Conservation (phyloP, 2,329 filamentous ascomycete species). For the Dactylellina haptotyla region DNA sequence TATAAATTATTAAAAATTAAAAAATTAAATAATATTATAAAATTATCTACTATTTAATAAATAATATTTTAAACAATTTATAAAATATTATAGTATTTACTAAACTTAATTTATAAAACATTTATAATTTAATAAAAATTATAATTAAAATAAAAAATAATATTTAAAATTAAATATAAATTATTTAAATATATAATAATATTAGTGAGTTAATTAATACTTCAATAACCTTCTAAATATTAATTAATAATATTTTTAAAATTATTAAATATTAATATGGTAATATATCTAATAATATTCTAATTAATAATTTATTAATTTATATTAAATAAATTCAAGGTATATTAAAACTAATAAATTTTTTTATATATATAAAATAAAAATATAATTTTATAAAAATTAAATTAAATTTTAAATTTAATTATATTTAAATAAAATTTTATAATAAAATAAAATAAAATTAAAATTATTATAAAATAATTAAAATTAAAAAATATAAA, state of each 20-base stretch:
- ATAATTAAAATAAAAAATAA: slow-evolving; percentile 28
- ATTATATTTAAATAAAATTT: slow-evolving; percentile 2
- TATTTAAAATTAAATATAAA: slow-evolving; percentile 11
- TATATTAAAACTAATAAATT: slow-evolving; percentile 6
- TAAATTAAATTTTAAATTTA: background rate
- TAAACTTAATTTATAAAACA: slow-evolving; percentile 33
- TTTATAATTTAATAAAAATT: slow-evolving; percentile 39
- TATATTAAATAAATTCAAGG: slow-evolving; percentile 12
- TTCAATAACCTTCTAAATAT: background rate
- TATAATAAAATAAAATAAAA: slow-evolving; percentile 9
- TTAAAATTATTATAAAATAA: slow-evolving; percentile 11
- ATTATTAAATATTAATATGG: slow-evolving; percentile 3
- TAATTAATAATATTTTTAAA: background rate
- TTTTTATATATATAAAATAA: background rate
- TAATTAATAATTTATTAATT: slow-evolving; percentile 11
- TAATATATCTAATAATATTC: slow-evolving; percentile 20
- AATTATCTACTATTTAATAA: slow-evolving; percentile 22
- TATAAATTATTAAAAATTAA: slow-evolving; percentile 16
- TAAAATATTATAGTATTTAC: slow-evolving; percentile 28
- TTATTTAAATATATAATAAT: slow-evolving; percentile 15
- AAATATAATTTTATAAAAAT: slow-evolving; percentile 13
- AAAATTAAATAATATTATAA: slow-evolving; percentile 26
- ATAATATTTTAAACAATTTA: slow-evolving; percentile 19
- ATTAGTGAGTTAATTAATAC: slow-evolving; percentile 3
- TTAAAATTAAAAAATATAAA: background rate